Evolutionary conservation across 2,329 filamentous ascomycete species (phyloP).

Genomic region (Fusarium sp.): DNA sequence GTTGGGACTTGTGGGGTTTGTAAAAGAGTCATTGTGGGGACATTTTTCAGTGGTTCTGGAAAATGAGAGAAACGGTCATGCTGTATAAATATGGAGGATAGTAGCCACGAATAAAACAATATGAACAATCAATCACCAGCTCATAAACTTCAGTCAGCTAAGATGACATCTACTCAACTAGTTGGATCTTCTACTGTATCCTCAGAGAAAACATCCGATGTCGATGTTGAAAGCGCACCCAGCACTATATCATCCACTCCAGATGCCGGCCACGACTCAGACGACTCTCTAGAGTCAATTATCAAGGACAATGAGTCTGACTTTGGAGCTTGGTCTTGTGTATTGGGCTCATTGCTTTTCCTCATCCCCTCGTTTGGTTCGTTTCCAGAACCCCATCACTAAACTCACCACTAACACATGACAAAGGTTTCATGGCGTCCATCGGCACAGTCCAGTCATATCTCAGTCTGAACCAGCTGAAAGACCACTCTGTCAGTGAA

Average conservation of each 20-base stretch:
- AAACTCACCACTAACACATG: neutral
- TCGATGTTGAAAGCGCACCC: neutral
- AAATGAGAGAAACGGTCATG: neutral
- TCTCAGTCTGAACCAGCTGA: slow-evolving; percentile 58
- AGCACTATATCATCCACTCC: slow-evolving; percentile 2
- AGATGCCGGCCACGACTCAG: slow-evolving; percentile 9
- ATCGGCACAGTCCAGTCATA: slow-evolving; percentile 62
- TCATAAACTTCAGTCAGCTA: neutral
- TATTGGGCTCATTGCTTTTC: slow-evolving; percentile 34
- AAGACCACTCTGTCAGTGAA: slow-evolving; percentile 55
- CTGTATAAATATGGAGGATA: neutral
- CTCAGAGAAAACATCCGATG: neutral
- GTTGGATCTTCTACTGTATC: neutral
- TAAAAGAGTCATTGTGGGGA: neutral
- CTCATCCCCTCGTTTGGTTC: slow-evolving; percentile 21
- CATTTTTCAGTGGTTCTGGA: neutral
- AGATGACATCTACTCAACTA: neutral
- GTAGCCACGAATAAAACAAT: neutral
- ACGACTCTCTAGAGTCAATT: neutral
- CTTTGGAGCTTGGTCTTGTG: slow-evolving; percentile 27
- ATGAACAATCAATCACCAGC: neutral
- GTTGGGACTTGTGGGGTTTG: neutral
- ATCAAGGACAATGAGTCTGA: slow-evolving; percentile 20
- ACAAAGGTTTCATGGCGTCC: slow-evolving; percentile 58
- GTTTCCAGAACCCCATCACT: neutral